Percentiles rank a stretch among this genome's conserved stretches.
phyloP scores from a whole-genome alignment of 306 rosid species.

The Phaseolus lunatus region DNA sequence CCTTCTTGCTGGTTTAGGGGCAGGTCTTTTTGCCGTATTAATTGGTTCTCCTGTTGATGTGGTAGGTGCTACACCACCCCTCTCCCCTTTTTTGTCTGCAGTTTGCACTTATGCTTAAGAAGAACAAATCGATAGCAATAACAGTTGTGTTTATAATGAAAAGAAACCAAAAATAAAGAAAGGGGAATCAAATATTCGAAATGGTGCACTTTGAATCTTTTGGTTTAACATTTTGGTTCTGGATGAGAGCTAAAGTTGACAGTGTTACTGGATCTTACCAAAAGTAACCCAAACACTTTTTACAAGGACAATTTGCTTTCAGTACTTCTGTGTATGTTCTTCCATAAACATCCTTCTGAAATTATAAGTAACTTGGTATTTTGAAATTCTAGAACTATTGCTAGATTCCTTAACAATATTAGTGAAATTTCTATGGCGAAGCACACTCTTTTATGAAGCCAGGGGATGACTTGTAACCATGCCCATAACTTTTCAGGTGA shows the following conservation, averaged over 20 bases:
- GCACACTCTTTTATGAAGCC: slow-evolving; percentile 42
- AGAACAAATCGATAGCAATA: slow-evolving; percentile 29
- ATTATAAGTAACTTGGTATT: slow-evolving; percentile 11
- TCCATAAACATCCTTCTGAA: slow-evolving; percentile 27
- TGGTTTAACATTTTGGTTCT: slow-evolving; percentile 7
- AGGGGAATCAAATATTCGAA: slow-evolving; percentile 4
- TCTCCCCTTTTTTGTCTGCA: neutral
- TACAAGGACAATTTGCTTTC: neutral
- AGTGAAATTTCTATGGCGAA: slow-evolving; percentile 43
- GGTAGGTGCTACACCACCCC: slow-evolving; percentile 61
- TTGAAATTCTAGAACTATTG: slow-evolving; percentile 22
- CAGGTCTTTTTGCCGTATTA: slow-evolving; percentile 94
- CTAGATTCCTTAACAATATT: slow-evolving; percentile 40
- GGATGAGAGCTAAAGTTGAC: slow-evolving; percentile 10
- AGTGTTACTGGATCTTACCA: slow-evolving; percentile 6
- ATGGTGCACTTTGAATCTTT: neutral
- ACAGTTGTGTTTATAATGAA: slow-evolving; percentile 22
- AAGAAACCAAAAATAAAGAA: slow-evolving; percentile 21
- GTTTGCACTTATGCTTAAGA: neutral
- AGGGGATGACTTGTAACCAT: slow-evolving; percentile 44
- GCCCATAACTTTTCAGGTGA: slow-evolving; percentile 69
- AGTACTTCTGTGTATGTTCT: slow-evolving; percentile 13
- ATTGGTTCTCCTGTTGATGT: slow-evolving; percentile 98
- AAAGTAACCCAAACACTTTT: neutral
- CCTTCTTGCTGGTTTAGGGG: slow-evolving; percentile 94